Evolutionary conservation across 495 filamentous ascomycete species (phyloP), one percentile per base, ranked within the genome.

Genomic region (Aspergillus hancockii): DNA sequence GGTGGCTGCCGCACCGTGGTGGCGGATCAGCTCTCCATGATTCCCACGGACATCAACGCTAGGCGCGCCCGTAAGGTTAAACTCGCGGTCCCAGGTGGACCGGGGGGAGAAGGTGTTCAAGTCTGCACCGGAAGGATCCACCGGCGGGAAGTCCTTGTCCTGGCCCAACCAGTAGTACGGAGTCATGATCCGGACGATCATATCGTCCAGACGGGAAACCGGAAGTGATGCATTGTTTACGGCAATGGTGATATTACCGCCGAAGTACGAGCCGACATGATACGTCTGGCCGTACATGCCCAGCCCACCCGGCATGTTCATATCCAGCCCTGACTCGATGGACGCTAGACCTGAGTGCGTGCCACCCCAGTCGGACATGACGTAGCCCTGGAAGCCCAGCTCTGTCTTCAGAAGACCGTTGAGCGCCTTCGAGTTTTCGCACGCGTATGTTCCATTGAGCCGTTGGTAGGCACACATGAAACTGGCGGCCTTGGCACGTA

Each of bases 381-480:
- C 82, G 59, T 83, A 88, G 8, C 88, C 88, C 47, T 86, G 77
- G 67, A 89, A 90, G 1, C 82, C 85, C 0, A 91, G 73, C 61
- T 90, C 86, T 1, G 74, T 76, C 62, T 90, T 91, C 5, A 91
- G 70, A 1, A 90, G 63, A 1, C 81, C 81, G 62, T 87, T 88
- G 45, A 86, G 75, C 0, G 76, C 67, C 41, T 88, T 82, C 55
- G 78, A 81, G 64, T 89, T 89, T 60, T 83, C 74, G 58, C 87
- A 91, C 5, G 82, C 81, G 55, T 87, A 87, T 1, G 81, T 85
- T 40, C 83, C 83, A 64, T 90, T 90, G 32, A 90, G 52, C 9
- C 85, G 79, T 49, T 89, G 81, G 60, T 91, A 91, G 4, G 84
- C 86, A 71, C 87, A 90, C 86, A 90, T 90, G 45, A 89, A 75